Evolutionary conservation across 345 rosid species (phyloP), one percentile per base, ranked within the genome.

Genomic region (Boechera retrofracta): DNA sequence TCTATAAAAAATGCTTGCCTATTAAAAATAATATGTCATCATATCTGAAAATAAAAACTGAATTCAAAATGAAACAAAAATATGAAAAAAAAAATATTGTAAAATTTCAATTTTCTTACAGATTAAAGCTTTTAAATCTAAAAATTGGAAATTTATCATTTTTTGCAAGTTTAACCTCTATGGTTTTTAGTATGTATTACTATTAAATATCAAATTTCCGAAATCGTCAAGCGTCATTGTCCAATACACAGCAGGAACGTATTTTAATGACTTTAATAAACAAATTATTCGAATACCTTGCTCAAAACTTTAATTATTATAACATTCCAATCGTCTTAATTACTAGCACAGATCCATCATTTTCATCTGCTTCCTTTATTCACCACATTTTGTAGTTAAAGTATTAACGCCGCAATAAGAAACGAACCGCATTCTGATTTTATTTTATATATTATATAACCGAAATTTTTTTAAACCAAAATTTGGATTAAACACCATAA

Each of bases 211-310:
- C 39, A 65, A 7, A 66, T 35, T 49, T 57, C 15, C 21, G 33
- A 28, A 47, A 32, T 57, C 2, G 11, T 31, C 26, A 41, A 29
- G 18, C 13, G 75, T 69, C 80, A 62, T 15, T 69, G 44, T 68
- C 36, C 62, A 39, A 6, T 41, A 52, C 12, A 51, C 12, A 59
- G 0, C 44, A 60, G 10, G 74, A 69, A 51, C 39, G 56, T 7
- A 55, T 45, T 63, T 52, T 31, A 41, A 10, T 59, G 39, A 35
- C 66, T 69, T 77, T 41, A 32, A 21, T 29, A 31, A 33, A 71
- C 15, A 70, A 15, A 70, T 28, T 63, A 77, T 70, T 64, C 80
- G 18, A 71, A 77, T 77, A 70, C 80, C 76, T 77, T 77, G 76
- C 76, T 55, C 66, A 64, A 44, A 76, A 21, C 72, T 71, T 64